phyloP scores from a whole-genome alignment of 495 filamentous ascomycete genomes.

The Trichoderma erinaceum region DNA sequence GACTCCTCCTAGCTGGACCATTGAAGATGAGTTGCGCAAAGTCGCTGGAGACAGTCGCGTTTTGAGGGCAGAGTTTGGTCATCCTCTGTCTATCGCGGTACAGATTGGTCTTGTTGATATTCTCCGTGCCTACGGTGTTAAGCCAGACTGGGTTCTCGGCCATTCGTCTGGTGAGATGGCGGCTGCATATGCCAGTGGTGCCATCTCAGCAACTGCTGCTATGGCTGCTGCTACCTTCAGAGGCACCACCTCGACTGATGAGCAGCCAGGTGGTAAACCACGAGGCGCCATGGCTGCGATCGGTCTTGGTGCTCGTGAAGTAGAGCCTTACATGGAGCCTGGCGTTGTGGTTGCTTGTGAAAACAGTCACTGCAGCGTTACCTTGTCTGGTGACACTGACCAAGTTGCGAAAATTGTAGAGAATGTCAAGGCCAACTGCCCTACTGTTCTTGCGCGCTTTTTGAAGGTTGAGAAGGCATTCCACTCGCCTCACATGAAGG shows the following conservation, averaged over 20 bases:
- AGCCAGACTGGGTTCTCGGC: slow-evolving; percentile 31
- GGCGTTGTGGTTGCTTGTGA: slow-evolving; percentile 22
- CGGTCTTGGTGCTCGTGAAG: slow-evolving; percentile 23
- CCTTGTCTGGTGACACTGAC: slow-evolving; percentile 40
- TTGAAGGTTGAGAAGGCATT: slow-evolving; percentile 41
- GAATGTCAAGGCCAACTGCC: slow-evolving; percentile 20
- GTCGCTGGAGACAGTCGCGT: background rate
- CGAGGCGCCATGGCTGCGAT: slow-evolving; percentile 32
- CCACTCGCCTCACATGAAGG: slow-evolving; percentile 39
- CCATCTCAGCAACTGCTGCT: background rate
- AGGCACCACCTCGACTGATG: no score
- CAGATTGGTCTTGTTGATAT: slow-evolving; percentile 44
- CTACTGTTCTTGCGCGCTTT: slow-evolving; percentile 22
- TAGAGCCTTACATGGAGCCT: slow-evolving; percentile 20
- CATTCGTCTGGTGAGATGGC: slow-evolving; percentile 34
- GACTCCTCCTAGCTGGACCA: background rate
- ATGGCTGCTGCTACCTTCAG: background rate
- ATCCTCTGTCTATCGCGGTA: slow-evolving; percentile 35
- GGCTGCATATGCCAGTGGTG: slow-evolving; percentile 28
- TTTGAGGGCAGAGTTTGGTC: slow-evolving; percentile 18
- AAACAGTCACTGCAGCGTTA: slow-evolving; percentile 38
- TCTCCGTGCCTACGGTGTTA: slow-evolving; percentile 37
- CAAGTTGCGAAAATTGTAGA: slow-evolving; percentile 21
- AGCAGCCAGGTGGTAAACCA: no score
- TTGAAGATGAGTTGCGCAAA: background rate